A percentile compares a stretch with the other conserved stretches of the same genome.
Conservation (phyloP, 2,329 filamentous ascomycete species). For the Xylaria sp. region DNA sequence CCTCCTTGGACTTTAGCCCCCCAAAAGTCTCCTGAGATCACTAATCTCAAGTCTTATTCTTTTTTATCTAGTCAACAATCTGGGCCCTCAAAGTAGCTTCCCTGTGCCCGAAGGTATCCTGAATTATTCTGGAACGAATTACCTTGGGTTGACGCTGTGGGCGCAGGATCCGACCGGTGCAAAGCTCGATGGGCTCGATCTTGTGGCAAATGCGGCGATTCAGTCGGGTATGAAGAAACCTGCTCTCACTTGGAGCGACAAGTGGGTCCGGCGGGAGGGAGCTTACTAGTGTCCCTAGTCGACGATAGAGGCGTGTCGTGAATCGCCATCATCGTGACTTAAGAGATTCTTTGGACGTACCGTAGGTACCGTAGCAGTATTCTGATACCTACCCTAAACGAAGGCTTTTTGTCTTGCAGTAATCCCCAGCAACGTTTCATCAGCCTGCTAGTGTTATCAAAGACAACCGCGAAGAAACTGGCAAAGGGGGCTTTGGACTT, state of each 20-base stretch:
- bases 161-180: constrained; percentile 53
- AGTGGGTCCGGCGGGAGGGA: constrained; percentile 19
- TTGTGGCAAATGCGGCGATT: constrained; percentile 21
- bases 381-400: neutral
- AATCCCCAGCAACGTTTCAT: neutral
- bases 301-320: neutral
- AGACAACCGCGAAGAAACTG: neutral
- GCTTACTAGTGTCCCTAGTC: constrained; percentile 16
- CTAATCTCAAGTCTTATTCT: neutral
- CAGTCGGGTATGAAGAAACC: constrained; percentile 26
- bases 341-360: neutral
- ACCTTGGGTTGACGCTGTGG: constrained; percentile 64
- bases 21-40: neutral
- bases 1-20: neutral
- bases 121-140: constrained; percentile 66
- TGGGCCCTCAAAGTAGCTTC: constrained; percentile 66
- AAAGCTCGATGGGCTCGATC: constrained; percentile 43
- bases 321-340: neutral
- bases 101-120: constrained; percentile 70
- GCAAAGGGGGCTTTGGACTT: neutral
- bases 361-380: neutral
- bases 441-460: neutral
- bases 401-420: neutral
- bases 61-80: constrained; percentile 38
- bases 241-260: constrained; percentile 17